Percentiles rank a stretch among this genome's conserved stretches.
Evolutionary conservation across 257 asterid species (phyloP).

Genomic region (Rubia yunnanensis): DNA sequence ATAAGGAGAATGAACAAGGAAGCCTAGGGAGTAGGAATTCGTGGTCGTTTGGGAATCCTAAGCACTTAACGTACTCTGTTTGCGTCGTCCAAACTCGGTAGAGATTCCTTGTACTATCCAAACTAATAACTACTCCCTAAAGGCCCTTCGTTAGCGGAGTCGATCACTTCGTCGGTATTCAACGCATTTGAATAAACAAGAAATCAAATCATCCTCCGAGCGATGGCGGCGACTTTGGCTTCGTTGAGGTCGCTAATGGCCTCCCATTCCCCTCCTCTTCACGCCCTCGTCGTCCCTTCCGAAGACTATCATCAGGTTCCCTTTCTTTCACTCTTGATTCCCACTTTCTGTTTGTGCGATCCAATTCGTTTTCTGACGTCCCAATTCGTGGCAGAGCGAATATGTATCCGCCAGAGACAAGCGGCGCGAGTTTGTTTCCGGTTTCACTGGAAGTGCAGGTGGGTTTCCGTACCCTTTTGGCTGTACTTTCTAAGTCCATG

Average conservation of each 20-base stretch:
- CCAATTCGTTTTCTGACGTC: not conserved
- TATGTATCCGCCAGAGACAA: slow-evolving; percentile 86
- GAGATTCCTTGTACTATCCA: not conserved
- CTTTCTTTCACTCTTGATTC: not conserved
- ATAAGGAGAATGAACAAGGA: no score
- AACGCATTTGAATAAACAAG: not conserved
- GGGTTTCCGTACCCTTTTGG: slow-evolving; percentile 16
- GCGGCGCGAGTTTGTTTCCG: slow-evolving; percentile 81
- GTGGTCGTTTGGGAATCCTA: not conserved
- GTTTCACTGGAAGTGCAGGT: slow-evolving; percentile 95
- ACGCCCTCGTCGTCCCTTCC: slow-evolving; percentile 83
- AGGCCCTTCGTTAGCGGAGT: not conserved
- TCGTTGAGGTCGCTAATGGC: slow-evolving; percentile 70
- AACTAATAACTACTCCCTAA: not conserved
- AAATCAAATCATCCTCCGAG: not conserved
- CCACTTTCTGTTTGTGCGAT: not conserved
- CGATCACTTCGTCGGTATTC: not conserved
- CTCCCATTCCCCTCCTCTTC: slow-evolving; percentile 73
- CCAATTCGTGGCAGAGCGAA: slow-evolving; percentile 64
- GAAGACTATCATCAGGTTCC: slow-evolving; percentile 92
- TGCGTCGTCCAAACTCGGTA: not conserved
- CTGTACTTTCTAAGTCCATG: not conserved
- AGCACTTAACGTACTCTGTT: not conserved
- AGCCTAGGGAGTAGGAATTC: not conserved
- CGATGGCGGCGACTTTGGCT: slow-evolving; percentile 54